Evolutionary conservation across 1,139 yeast species (phyloP).

Genomic region (Yamadazyma spencermartinsiae): DNA sequence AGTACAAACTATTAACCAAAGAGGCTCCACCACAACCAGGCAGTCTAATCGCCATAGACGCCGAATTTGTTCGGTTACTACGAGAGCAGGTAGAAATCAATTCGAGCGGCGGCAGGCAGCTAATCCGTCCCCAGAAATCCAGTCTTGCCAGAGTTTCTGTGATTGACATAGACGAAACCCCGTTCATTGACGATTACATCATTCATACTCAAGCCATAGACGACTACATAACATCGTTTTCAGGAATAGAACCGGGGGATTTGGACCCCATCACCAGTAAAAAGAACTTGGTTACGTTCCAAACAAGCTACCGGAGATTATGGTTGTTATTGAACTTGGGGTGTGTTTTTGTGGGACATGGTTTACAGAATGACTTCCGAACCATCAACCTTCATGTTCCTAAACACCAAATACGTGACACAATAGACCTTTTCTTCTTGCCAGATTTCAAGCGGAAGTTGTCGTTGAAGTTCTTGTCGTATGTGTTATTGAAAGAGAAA

Average conservation of each 20-base stretch:
- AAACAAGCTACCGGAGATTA: constrained; percentile 81
- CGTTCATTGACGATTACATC: constrained; percentile 93
- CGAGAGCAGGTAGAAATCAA: constrained; percentile 81
- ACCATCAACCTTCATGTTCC: constrained; percentile 93
- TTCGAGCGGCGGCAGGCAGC: constrained; percentile 61
- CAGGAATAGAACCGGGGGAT: constrained; percentile 94
- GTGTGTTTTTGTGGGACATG: constrained; percentile 94
- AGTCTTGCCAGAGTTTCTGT: constrained; percentile 91
- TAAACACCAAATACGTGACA: constrained; percentile 79
- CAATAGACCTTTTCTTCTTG: constrained; percentile 75
- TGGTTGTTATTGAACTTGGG: constrained; percentile 90
- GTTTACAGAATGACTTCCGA: constrained; percentile 85
- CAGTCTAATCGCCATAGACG: constrained; percentile 86
- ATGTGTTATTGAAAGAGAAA: constrained; percentile 67
- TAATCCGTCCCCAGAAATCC: constrained; percentile 72
- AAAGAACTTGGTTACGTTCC: constrained; percentile 74
- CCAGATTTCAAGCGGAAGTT: constrained; percentile 71
- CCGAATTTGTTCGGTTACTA: constrained; percentile 85
- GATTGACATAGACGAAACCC: constrained; percentile 62
- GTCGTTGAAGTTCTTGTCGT: constrained; percentile 87
- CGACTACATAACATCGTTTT: constrained; percentile 85
- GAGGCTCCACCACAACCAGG: constrained; percentile 77
- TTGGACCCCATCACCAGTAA: constrained; percentile 69
- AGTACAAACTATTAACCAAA: constrained; percentile 63
- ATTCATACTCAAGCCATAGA: constrained; percentile 69